Evolutionary conservation across 2,329 filamentous ascomycete genomes (phyloP), one percentile per base, ranked within the genome.

Genomic region (Claviceps pazoutovae): DNA sequence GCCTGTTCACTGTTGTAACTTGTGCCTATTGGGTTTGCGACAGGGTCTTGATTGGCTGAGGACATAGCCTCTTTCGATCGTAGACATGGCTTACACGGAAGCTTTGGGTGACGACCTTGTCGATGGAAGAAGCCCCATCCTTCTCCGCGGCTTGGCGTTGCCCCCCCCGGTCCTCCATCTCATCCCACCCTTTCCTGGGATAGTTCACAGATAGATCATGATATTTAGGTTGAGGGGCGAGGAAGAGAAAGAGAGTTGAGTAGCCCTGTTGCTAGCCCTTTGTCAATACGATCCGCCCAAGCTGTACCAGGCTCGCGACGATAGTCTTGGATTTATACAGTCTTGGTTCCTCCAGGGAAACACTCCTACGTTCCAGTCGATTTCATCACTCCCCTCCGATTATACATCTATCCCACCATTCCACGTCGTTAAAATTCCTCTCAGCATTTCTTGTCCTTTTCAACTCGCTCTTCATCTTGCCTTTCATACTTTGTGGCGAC

Each of bases 391-490:
- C 64, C 60, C 55, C 57, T 60, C 60, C 56, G 59, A 62, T 61
- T 61, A 62, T 69, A 69, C 66, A 67, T 68, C 58, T 68, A 69
- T 67, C 63, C 64, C 64, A 64, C 64, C 65, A 68, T 68, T 69
- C 67, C 67, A 67, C 67, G 61, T 57, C 63, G 61, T 63, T 62
- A 63, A 69, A 54, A 71, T 70, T 70, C 68, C 68, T 70, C 56
- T 59, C 66, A 68, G 59, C 68, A 70, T 70, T 68, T 68, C 66
- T 70, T 62, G 62, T 64, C 61, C 61, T 64, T 59, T 62, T 60
- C 60, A 62, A 60, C 61, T 61, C 61, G 59, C 62, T 62, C 59
- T 61, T 64, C 48, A 45, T 55, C 48, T 46, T 51, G 54, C 54
- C 60, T 53, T 62, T 56, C 59, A 60, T 60, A 60, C 58, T 57